A percentile compares a stretch with the other conserved stretches of the same genome.
phyloP scores from a whole-genome alignment of 495 filamentous ascomycete species.

The Neurospora cerealis region DNA sequence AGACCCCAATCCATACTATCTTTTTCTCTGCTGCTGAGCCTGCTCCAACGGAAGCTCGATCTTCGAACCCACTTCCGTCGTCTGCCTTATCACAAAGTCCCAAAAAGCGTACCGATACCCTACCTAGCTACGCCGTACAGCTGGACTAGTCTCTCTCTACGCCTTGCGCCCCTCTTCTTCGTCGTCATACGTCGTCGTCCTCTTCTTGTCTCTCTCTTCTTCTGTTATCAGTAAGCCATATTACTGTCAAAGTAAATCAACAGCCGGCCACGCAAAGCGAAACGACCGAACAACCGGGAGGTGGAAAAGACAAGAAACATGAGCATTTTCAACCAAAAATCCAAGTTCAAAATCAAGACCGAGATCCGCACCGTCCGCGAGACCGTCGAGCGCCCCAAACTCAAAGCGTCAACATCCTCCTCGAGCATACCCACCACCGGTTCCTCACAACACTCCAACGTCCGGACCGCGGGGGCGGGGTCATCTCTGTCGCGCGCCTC shows the following conservation, averaged over 20 bases:
- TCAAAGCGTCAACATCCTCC: slow-evolving; percentile 3
- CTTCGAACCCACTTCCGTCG: not conserved
- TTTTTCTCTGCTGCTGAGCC: not conserved
- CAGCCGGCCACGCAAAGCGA: not conserved
- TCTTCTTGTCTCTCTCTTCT: not conserved
- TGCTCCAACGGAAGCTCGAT: not conserved
- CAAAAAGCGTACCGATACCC: not conserved
- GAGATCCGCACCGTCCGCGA: slow-evolving; percentile 20
- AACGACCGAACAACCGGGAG: not conserved
- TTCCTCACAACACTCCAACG: not conserved
- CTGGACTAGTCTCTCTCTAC: not conserved
- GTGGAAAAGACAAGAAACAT: slow-evolving; percentile 7
- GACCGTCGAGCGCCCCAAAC: slow-evolving; percentile 12
- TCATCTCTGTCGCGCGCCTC: not conserved
- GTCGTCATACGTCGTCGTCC: not conserved
- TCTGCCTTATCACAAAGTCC: not conserved
- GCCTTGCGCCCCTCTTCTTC: not conserved
- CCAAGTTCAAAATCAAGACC: slow-evolving; percentile 26
- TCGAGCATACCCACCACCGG: not conserved
- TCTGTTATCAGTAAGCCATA: not conserved
- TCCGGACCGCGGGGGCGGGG: not conserved
- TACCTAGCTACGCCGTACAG: not conserved
- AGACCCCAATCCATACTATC: not conserved
- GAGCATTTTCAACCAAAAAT: slow-evolving; percentile 30
- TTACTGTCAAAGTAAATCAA: not conserved